Evolutionary conservation across 75 land plant species (phyloP).

Genomic region (Gnetum montanum): DNA sequence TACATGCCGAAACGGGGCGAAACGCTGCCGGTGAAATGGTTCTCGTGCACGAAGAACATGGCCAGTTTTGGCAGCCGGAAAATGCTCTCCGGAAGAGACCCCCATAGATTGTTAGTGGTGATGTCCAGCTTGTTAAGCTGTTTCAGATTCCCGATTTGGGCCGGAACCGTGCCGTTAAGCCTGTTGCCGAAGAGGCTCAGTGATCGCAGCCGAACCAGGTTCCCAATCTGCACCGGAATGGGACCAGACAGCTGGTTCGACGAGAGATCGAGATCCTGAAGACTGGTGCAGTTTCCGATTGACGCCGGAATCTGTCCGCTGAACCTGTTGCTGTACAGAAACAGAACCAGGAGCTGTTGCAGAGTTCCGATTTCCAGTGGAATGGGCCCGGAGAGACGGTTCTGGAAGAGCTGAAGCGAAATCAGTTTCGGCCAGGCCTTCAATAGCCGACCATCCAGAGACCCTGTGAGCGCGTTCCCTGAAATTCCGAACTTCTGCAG

Average conservation of each 20-base stretch:
- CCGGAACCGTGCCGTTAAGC: constrained; percentile 3
- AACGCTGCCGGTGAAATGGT: not conserved
- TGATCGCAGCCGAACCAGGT: not conserved
- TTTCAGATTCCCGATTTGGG: not conserved
- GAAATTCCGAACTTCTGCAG: constrained; percentile 16
- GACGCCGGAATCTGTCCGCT: constrained; percentile 8
- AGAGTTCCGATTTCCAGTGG: constrained; percentile 13
- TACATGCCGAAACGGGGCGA: not conserved
- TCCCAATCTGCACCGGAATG: constrained; percentile 14
- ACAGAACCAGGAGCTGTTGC: constrained; percentile 8
- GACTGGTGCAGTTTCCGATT: constrained; percentile 9
- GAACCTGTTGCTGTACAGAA: constrained; percentile 9
- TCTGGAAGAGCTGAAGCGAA: constrained; percentile 22
- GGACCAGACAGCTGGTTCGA: constrained; percentile 2
- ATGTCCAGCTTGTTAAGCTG: not conserved
- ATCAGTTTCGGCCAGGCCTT: constrained; percentile 11
- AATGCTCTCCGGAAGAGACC: not conserved
- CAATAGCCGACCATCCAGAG: constrained; percentile 27
- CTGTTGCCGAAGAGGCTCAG: constrained; percentile 12
- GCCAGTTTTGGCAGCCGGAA: not conserved
- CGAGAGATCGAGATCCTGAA: constrained; percentile 14
- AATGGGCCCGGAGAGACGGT: constrained; percentile 11
- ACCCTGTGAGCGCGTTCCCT: constrained; percentile 33
- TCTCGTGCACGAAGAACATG: not conserved
- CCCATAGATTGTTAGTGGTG: not conserved